Evolutionary conservation across 139 green algal genomes (phyloP).

Genomic region (Chlamydomonas asymmetrica): DNA sequence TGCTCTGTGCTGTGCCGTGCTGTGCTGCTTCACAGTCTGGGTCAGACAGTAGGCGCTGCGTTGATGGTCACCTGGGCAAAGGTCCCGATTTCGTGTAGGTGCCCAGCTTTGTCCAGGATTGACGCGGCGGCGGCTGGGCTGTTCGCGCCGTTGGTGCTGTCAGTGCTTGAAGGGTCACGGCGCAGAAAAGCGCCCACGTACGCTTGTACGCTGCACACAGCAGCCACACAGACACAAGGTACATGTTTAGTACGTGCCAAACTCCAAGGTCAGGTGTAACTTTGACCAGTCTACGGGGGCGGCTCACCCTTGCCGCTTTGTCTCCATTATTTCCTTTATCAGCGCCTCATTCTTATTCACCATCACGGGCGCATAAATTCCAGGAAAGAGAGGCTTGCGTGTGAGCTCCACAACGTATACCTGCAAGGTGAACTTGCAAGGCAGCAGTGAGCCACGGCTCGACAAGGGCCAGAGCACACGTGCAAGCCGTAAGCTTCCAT

Average conservation of each 20-base stretch:
- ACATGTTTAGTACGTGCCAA: too few species aligned
- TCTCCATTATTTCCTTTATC: conserved; percentile 81
- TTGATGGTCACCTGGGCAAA: conserved; percentile 82
- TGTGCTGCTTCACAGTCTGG: too few species aligned
- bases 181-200: conserved; percentile 94
- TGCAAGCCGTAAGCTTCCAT: too few species aligned
- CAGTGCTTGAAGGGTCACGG: too few species aligned
- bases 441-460: background rate
- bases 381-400: conserved; percentile 82
- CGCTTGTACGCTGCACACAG: conserved; percentile 63
- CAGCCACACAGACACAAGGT: background rate
- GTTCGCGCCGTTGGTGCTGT: too few species aligned
- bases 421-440: conserved; percentile 17
- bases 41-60: too few species aligned
- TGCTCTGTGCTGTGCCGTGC: too few species aligned
- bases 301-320: conserved; percentile 71
- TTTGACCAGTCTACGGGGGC: too few species aligned
- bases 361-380: conserved; percentile 82
- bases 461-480: background rate
- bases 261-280: too few species aligned
- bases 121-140: conserved; percentile 1
- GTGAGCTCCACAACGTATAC: conserved; percentile 77
- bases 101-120: conserved; percentile 28
- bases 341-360: conserved; percentile 75
- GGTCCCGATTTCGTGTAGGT: conserved; percentile 83